Percentiles rank a stretch among this genome's conserved stretches.
phyloP scores from a whole-genome alignment of 352 stramenopile genomes.

The Phytophthora tentaculata region DNA sequence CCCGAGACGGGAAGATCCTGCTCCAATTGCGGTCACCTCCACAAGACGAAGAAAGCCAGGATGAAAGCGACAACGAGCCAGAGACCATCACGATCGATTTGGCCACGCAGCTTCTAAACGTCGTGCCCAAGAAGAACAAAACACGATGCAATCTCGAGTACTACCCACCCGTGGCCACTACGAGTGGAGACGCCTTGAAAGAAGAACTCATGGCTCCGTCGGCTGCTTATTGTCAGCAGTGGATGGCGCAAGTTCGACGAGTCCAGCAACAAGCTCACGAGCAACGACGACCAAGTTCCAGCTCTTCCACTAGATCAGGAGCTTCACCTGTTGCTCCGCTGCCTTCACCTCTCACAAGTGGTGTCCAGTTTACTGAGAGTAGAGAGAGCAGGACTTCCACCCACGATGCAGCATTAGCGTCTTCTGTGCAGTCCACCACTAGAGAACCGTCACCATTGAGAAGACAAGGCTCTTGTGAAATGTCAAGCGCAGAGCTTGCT shows the following conservation, averaged over 20 bases:
- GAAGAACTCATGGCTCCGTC: slow-evolving; percentile 82
- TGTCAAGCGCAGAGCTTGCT: slow-evolving; percentile 26
- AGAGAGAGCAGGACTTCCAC: slow-evolving; percentile 5
- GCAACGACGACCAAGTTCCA: slow-evolving; percentile 25
- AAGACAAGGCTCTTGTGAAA: slow-evolving; percentile 18
- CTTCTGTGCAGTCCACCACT: not conserved
- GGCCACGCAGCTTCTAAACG: slow-evolving; percentile 43
- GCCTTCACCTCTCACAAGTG: slow-evolving; percentile 14
- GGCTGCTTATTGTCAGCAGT: slow-evolving; percentile 65
- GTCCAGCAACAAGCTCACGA: slow-evolving; percentile 48
- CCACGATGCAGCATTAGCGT: not conserved
- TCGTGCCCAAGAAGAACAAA: slow-evolving; percentile 71
- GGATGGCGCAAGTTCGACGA: slow-evolving; percentile 54
- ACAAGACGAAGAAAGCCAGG: slow-evolving; percentile 34
- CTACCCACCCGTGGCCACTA: slow-evolving; percentile 20
- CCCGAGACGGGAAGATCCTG: slow-evolving; percentile 38
- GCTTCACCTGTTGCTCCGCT: slow-evolving; percentile 29
- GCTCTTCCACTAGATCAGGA: slow-evolving; percentile 19
- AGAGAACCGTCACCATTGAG: slow-evolving; percentile 25
- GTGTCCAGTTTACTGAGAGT: slow-evolving; percentile 16
- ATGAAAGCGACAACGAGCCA: slow-evolving; percentile 7
- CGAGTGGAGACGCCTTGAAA: slow-evolving; percentile 26
- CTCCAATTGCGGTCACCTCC: slow-evolving; percentile 33
- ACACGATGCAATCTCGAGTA: slow-evolving; percentile 64
- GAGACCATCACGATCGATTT: slow-evolving; percentile 51